Base-by-base conservation (phyloP, 2,329 filamentous ascomycete genomes). In the Phaeosphaeria sp. region DNA sequence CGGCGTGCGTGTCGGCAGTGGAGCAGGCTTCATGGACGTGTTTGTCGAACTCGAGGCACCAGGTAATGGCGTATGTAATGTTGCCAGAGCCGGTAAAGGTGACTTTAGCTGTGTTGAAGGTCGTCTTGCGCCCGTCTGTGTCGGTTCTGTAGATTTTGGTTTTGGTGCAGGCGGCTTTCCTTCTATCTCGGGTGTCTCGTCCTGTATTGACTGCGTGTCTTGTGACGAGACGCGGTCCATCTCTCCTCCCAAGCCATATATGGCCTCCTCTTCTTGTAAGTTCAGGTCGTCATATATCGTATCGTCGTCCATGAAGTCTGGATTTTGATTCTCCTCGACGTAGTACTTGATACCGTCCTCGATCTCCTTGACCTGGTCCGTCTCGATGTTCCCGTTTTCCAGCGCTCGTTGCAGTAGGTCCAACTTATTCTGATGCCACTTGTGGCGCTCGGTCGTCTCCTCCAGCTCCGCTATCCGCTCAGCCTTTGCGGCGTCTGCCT, bases 311-410 rank as follows among this genome's bases (percentile, higher is more conserved):
- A 92, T 89, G 79, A 92, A 98, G 74, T 98, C 94, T 46, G 91
- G 86, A 66, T 91, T 92, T 80, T 90, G 88, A 66, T 93, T 93
- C 75, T 95, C 93, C 53, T 93, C 89, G 49, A 98, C 93, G 76
- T 98, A 99, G 80, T 97, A 97, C 69, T 89, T 89, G 77, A 99
- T 98, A 75, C 88, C 90, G 67, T 98, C 94, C 76, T 97, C 92
- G 53, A 98, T 82, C 2, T 95, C 91, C 63, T 87, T 89, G 66
- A 99, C 93, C 75, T 95, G 89, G 5, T 93, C 91, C 20, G 90
- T 86, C 56, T 98, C 94, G 66, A 98, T 87, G 62, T 90, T 92
- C 56, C 93, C 94, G 73, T 99, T 99, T 74, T 98, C 93, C 65
- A 99, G 81, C 25, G 92, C 91, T 66, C 95, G 88, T 70, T 94